These are phyloP conservation scores for Aphanomyces cochlioides DNA, from an alignment of 352 stramenopile genomes.

Conservation along the genomic window DNA sequence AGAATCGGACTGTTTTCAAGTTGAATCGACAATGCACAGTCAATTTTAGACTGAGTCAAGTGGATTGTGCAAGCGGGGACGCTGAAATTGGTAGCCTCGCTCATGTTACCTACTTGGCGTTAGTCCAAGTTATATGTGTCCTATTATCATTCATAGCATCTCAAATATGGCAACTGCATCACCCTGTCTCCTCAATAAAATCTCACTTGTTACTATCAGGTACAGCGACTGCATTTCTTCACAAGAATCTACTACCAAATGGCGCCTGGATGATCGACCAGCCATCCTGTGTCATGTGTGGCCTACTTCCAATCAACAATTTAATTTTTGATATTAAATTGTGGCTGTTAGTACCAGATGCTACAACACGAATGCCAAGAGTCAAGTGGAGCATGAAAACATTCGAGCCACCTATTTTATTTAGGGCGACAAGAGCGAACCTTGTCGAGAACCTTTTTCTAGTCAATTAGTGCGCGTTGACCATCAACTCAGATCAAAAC, in stretches of 20 bases:
- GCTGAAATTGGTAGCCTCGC: not conserved
- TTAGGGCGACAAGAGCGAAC: not conserved
- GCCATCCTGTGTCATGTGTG: not conserved
- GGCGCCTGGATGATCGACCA: not conserved
- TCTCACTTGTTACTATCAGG: not conserved
- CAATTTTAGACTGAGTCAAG: not conserved
- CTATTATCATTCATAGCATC: not conserved
- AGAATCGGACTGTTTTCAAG: not conserved
- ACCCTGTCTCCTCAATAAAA: not conserved
- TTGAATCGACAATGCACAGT: not conserved
- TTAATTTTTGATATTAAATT: slow-evolving; percentile 3
- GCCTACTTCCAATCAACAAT: not conserved
- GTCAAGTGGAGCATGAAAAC: not conserved
- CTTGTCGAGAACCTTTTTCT: not conserved
- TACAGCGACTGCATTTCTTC: not conserved
- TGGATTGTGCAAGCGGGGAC: not conserved
- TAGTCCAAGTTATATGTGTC: not conserved
- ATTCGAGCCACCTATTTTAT: not conserved
- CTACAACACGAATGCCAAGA: not conserved
- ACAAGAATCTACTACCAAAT: not conserved
- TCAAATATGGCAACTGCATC: not conserved
- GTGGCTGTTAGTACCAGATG: not conserved
- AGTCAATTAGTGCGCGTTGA: not conserved
- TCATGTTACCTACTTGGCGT: not conserved
- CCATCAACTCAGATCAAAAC: not conserved